Base-by-base conservation (phyloP, 2,329 filamentous ascomycete species). In the Epichloe amarillans region DNA sequence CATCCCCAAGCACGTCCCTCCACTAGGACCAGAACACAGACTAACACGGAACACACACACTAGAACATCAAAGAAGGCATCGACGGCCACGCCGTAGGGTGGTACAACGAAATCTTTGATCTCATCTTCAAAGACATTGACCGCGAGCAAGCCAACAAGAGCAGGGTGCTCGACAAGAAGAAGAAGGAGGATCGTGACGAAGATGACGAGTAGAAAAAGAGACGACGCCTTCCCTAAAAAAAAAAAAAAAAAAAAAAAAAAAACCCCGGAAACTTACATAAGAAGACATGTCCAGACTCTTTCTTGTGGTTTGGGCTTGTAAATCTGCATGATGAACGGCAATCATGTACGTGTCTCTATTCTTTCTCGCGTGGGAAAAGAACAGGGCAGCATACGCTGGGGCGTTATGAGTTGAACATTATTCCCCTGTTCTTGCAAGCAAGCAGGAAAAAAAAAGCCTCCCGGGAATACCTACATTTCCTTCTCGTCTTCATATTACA, bases 51-150 rank as follows among this genome's bases (percentile, higher is more conserved):
- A 45, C 47, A 49, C 43, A 49, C 43, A 49, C 36, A 51, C 52
- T 65, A 98, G 93, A 97, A 97, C 64, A 98, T 98, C 74, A 98
- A 97, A 72, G 80, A 95, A 62, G 90, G 89, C 58, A 87, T 98
- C 55, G 84, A 95, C 69, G 93, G 94, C 61, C 86, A 84, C 58
- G 85, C 93, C 0, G 91, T 91, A 17, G 83, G 79, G 62, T 98
- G 93, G 93, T 98, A 97, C 72, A 78, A 78, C 6, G 89, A 98
- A 58, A 88, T 98, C 47, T 97, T 96, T 66, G 79, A 91, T 55
- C 76, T 95, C 54, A 82, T 97, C 58, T 98, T 98, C 73, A 82
- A 87, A 38, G 74, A 85, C 56, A 68, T 97, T 17, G 86, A 96
- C 68, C 75, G 72, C 54, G 76, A 84, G 41, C 70, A 79, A 54